These are phyloP conservation scores for Phytopythium litorale DNA, from an alignment of 352 stramenopile species.

Conservation along the genomic window DNA sequence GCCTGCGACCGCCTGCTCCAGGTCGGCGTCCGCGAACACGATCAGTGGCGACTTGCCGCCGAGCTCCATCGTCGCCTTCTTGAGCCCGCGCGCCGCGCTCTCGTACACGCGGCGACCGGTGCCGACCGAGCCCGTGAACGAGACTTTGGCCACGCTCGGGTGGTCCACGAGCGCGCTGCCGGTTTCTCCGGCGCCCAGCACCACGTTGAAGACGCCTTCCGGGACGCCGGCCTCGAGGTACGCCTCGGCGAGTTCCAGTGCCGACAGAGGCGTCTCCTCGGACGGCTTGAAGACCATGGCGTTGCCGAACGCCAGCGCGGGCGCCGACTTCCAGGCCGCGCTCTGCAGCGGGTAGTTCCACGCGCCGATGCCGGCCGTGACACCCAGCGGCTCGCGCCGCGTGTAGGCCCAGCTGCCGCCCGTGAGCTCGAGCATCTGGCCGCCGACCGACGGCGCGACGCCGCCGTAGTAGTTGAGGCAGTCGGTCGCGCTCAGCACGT, in stretches of 20 bases:
- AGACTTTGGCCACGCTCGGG: conserved; percentile 63
- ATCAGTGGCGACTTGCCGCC: conserved; percentile 88
- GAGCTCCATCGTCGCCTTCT: conserved; percentile 89
- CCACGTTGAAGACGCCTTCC: conserved; percentile 76
- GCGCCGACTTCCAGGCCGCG: conserved; percentile 76
- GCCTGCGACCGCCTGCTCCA: conserved; percentile 72
- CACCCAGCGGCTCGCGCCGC: conserved; percentile 60
- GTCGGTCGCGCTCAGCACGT: conserved; percentile 67
- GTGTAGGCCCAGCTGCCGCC: conserved; percentile 78
- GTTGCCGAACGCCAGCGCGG: conserved; percentile 85
- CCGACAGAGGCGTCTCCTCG: conserved; percentile 80
- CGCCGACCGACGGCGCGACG: conserved; percentile 56
- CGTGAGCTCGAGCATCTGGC: conserved; percentile 62
- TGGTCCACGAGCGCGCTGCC: conserved; percentile 57
- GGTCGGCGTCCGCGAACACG: conserved; percentile 82
- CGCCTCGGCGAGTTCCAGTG: conserved; percentile 58
- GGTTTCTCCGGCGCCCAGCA: conserved; percentile 58
- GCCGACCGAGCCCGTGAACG: conserved; percentile 80
- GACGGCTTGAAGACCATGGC: conserved; percentile 92
- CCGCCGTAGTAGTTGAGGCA: conserved; percentile 81
- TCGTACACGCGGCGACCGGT: conserved; percentile 74
- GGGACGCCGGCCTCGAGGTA: conserved; percentile 72
- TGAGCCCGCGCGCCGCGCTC: conserved; percentile 65
- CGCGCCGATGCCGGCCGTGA: conserved; percentile 71
- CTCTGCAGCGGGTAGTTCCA: conserved; percentile 86